phyloP scores from a whole-genome alignment of 2,329 filamentous ascomycete genomes.

The Diaporthe velutina region DNA sequence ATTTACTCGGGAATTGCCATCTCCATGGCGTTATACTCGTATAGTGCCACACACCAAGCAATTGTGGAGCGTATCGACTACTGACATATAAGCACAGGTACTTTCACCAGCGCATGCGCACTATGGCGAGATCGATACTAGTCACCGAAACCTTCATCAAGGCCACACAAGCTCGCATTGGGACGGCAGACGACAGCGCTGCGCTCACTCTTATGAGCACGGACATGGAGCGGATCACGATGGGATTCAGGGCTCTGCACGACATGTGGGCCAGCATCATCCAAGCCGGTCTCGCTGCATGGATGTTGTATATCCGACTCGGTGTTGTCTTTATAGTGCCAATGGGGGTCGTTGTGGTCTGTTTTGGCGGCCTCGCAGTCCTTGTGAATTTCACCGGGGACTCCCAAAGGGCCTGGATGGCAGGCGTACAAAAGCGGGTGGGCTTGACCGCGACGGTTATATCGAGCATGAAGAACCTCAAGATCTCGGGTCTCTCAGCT shows the following conservation, averaged over 20 bases:
- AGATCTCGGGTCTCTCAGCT: slow-evolving; percentile 48
- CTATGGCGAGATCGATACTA: slow-evolving; percentile 40
- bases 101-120: slow-evolving; percentile 27
- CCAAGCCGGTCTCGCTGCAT: slow-evolving; percentile 50
- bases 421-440: slow-evolving; percentile 47
- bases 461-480: slow-evolving; percentile 46
- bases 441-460: slow-evolving; percentile 45
- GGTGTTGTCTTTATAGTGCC: slow-evolving; percentile 50
- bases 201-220: slow-evolving; percentile 55
- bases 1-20: slow-evolving; percentile 51
- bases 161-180: slow-evolving; percentile 40
- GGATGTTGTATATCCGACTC: slow-evolving; percentile 49
- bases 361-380: slow-evolving; percentile 40
- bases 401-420: slow-evolving; percentile 49
- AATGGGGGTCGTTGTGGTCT: slow-evolving; percentile 46
- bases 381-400: slow-evolving; percentile 42
- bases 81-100: not conserved
- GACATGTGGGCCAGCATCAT: slow-evolving; percentile 52
- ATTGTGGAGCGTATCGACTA: slow-evolving; percentile 39
- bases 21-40: slow-evolving; percentile 50
- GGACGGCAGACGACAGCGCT: slow-evolving; percentile 46
- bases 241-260: slow-evolving; percentile 48
- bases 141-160: slow-evolving; percentile 41
- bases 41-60: slow-evolving; percentile 43
- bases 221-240: slow-evolving; percentile 51